Conservation (phyloP, 495 filamentous ascomycete genomes). For the Cudoniella acicularis region DNA sequence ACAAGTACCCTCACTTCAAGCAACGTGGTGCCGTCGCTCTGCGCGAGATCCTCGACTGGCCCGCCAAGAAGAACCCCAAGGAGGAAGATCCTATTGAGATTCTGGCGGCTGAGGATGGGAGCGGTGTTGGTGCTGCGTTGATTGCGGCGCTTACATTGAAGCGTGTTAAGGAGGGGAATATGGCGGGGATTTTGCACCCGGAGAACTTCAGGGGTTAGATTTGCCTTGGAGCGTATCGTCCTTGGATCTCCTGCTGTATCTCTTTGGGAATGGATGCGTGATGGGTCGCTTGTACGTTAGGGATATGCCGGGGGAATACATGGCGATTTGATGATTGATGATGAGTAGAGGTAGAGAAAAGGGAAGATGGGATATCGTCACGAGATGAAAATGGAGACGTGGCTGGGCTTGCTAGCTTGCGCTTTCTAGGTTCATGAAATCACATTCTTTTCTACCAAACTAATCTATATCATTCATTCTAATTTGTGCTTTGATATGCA, state of each 20-base stretch:
- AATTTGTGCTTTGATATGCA: neutral
- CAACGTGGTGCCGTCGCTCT: slow-evolving; percentile 81
- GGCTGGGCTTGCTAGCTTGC: neutral
- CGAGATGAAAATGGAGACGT: neutral
- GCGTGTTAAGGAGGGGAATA: slow-evolving; percentile 72
- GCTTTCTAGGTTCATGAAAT: neutral
- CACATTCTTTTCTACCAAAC: neutral
- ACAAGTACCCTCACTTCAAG: slow-evolving; percentile 98
- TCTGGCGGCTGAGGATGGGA: slow-evolving; percentile 86
- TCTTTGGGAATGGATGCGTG: too few species aligned
- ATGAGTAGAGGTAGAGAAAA: too few species aligned
- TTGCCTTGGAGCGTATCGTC: too few species aligned
- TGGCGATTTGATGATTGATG: too few species aligned
- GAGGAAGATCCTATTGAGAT: slow-evolving; percentile 84
- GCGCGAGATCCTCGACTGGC: slow-evolving; percentile 92
- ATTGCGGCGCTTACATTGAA: slow-evolving; percentile 93
- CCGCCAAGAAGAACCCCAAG: slow-evolving; percentile 50
- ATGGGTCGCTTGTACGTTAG: neutral
- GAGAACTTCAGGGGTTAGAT: slow-evolving; percentile 57
- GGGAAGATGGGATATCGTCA: too few species aligned
- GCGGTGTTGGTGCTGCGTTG: slow-evolving; percentile 91
- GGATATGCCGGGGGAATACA: too few species aligned
- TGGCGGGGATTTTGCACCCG: slow-evolving; percentile 72
- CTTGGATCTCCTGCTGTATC: too few species aligned
- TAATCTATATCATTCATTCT: neutral